Conservation (phyloP, 2,329 filamentous ascomycete genomes). For the Alternaria infectoria region DNA sequence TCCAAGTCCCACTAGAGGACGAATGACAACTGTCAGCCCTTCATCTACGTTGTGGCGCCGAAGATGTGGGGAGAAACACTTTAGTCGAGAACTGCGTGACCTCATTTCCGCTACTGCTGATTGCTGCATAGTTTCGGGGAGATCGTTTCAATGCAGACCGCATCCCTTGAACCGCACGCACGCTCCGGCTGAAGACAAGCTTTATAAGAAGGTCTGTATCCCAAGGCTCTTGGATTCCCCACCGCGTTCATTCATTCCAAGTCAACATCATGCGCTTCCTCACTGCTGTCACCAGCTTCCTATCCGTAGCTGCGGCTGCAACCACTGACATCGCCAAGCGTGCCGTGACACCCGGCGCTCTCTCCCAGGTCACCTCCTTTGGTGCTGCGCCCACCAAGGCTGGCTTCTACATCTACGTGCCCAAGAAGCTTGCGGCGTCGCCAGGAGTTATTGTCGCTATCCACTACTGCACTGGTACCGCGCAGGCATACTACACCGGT, state of each 20-base stretch:
- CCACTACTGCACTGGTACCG: constrained; percentile 65
- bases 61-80: constrained; percentile 11
- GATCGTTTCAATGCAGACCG: background rate
- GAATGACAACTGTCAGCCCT: background rate
- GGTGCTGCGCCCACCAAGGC: constrained; percentile 53
- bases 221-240: background rate
- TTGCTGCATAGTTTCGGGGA: constrained; percentile 7
- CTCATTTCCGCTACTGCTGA: constrained; percentile 4
- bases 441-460: constrained; percentile 61
- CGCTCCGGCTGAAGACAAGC: background rate
- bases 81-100: constrained; percentile 5
- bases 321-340: constrained; percentile 30
- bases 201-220: constrained; percentile 4
- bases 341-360: constrained; percentile 33
- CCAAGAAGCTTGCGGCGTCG: constrained; percentile 51
- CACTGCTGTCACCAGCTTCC: constrained; percentile 21
- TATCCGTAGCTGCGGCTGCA: constrained; percentile 30
- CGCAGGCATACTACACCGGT: constrained; percentile 55
- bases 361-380: constrained; percentile 52
- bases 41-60: constrained; percentile 6
- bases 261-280: constrained; percentile 32
- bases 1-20: background rate
- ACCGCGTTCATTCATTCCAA: background rate
- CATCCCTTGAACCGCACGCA: constrained; percentile 10
- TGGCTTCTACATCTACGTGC: constrained; percentile 61